phyloP scores from a whole-genome alignment of 352 stramenopile species.

The Phytophthora uliginosa region DNA sequence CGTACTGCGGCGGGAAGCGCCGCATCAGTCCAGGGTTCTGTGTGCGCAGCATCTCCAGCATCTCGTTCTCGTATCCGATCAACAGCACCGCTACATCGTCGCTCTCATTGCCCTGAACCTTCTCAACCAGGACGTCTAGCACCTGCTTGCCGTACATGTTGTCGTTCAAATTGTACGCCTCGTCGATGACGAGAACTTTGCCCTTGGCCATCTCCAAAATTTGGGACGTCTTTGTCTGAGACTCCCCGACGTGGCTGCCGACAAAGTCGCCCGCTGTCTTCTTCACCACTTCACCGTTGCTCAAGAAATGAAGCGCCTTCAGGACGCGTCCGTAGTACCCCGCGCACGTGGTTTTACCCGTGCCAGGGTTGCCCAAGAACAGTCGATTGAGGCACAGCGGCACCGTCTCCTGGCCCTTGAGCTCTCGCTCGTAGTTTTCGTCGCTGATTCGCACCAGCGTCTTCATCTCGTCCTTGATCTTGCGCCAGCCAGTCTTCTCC shows the following conservation, averaged over 20 bases:
- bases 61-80: conserved; percentile 92
- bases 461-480: conserved; percentile 82
- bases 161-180: conserved; percentile 94
- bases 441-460: conserved; percentile 83
- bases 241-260: conserved; percentile 84
- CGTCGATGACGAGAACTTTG: conserved; percentile 95
- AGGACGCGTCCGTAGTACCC: conserved; percentile 89
- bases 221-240: conserved; percentile 87
- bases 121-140: conserved; percentile 92
- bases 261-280: conserved; percentile 93
- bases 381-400: conserved; percentile 85
- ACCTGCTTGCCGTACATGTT: conserved; percentile 75
- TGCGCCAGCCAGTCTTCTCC: conserved; percentile 79
- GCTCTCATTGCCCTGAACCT: conserved; percentile 88
- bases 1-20: conserved; percentile 90
- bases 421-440: conserved; percentile 87
- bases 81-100: conserved; percentile 95
- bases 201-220: conserved; percentile 87
- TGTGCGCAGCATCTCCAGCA: conserved; percentile 92
- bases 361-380: conserved; percentile 94
- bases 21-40: conserved; percentile 91
- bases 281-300: conserved; percentile 90
- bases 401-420: conserved; percentile 71
- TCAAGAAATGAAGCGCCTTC: conserved; percentile 91
- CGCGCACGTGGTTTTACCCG: conserved; percentile 94